A percentile compares a stretch with the other conserved stretches of the same genome.
phyloP scores from a whole-genome alignment of 1,284 basidiomycete genomes.

The Heterobasidion annosum region DNA sequence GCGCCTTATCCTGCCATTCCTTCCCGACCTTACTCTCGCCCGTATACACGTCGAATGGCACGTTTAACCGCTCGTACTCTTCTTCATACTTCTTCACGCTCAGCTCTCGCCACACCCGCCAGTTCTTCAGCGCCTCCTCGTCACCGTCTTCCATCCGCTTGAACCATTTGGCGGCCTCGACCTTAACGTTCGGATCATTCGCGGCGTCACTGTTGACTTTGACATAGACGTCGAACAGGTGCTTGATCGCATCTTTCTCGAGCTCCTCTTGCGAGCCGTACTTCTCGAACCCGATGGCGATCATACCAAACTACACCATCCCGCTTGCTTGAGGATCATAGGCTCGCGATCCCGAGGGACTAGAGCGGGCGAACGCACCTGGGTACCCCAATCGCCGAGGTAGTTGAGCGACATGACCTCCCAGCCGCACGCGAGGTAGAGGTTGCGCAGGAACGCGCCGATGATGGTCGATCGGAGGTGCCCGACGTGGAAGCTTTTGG shows the following conservation, averaged over 20 bases:
- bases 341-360: background rate
- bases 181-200: conserved; percentile 66
- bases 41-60: conserved; percentile 89
- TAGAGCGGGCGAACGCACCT: conserved; percentile 36
- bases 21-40: conserved; percentile 89
- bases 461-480: conserved; percentile 97
- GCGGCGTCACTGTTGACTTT: conserved; percentile 86
- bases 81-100: conserved; percentile 89
- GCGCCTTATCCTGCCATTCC: conserved; percentile 68
- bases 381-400: conserved; percentile 91
- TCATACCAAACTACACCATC: conserved; percentile 61
- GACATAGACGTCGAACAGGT: conserved; percentile 93
- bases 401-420: conserved; percentile 91
- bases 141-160: conserved; percentile 96
- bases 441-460: conserved; percentile 86
- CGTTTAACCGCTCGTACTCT: conserved; percentile 88
- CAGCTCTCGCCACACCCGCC: conserved; percentile 89
- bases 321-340: background rate
- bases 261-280: conserved; percentile 86
- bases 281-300: conserved; percentile 88
- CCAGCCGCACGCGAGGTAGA: conserved; percentile 94
- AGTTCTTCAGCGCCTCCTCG: conserved; percentile 75
- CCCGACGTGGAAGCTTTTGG: conserved; percentile 98
- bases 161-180: conserved; percentile 85
- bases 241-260: conserved; percentile 87